phyloP scores from a whole-genome alignment of 345 rosid species.

The Acer campestre region DNA sequence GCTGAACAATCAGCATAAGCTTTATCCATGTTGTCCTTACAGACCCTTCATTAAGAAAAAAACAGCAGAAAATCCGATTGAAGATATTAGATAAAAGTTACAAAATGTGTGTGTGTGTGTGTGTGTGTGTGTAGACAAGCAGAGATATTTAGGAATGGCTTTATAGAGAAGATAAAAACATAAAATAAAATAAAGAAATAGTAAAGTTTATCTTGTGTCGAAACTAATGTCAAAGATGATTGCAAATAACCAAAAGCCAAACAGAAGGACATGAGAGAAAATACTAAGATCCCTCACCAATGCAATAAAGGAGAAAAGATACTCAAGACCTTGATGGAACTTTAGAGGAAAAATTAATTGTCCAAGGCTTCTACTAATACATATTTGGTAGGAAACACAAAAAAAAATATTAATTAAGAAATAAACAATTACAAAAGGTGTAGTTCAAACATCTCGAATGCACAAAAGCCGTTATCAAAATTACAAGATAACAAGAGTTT shows the following conservation, averaged over 20 bases:
- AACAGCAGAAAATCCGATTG: neutral
- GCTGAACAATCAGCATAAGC: slow-evolving; percentile 76
- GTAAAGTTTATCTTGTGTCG: neutral
- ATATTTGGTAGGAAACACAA: neutral
- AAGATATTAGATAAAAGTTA: slow-evolving; percentile 1
- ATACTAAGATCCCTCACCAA: neutral
- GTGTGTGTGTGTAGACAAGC: neutral
- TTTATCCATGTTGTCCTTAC: slow-evolving; percentile 75
- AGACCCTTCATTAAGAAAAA: slow-evolving; percentile 54
- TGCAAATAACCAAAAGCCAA: neutral
- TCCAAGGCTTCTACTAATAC: neutral
- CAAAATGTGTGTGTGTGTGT: neutral
- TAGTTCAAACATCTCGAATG: neutral
- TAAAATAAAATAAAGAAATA: slow-evolving; percentile 1
- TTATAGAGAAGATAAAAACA: slow-evolving; percentile 3
- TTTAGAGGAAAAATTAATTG: neutral
- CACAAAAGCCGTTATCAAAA: neutral
- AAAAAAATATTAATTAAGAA: neutral
- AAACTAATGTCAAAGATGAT: neutral
- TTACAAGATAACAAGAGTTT: neutral
- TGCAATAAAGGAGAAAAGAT: neutral
- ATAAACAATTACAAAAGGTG: neutral
- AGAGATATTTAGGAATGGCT: neutral
- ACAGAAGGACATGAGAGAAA: neutral
- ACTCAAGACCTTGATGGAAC: neutral